These are phyloP conservation scores for Ganoderma sinense DNA, from an alignment of 1,284 basidiomycete species.

Conservation along the genomic window DNA sequence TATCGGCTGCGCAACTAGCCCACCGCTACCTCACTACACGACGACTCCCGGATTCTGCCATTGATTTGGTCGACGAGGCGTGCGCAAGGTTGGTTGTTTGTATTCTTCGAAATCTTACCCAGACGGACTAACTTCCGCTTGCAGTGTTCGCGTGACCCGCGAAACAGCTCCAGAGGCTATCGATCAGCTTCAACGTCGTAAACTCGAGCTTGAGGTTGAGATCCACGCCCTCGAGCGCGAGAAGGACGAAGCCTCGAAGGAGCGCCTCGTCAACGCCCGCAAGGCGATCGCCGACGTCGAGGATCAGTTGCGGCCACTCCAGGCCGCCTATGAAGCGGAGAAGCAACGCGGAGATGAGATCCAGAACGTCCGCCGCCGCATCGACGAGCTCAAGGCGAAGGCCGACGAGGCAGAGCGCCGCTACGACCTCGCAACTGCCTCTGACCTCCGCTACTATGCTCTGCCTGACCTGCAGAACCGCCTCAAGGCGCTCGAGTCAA, in stretches of 20 bases:
- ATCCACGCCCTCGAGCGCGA: conserved; percentile 95
- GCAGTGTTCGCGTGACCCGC: conserved; percentile 87
- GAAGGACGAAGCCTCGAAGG: conserved; percentile 92
- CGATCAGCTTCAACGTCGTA: conserved; percentile 92
- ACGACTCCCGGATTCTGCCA: conserved; percentile 89
- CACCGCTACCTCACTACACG: conserved; percentile 93
- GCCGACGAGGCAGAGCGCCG: conserved; percentile 94
- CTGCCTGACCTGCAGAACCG: conserved; percentile 90
- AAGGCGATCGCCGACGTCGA: conserved; percentile 89
- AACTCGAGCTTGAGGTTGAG: conserved; percentile 95
- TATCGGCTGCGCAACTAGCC: conserved; percentile 91
- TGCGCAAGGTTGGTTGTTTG: conserved; percentile 72
- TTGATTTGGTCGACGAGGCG: conserved; percentile 94
- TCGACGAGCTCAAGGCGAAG: conserved; percentile 94
- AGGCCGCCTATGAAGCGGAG: conserved; percentile 90
- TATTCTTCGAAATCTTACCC: background rate
- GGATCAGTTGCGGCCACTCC: conserved; percentile 90
- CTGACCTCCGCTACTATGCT: conserved; percentile 93
- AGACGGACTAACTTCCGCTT: conserved; percentile 20
- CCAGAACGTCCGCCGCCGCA: conserved; percentile 79
- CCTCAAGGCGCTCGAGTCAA: conserved; percentile 75
- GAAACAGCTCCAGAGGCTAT: conserved; percentile 96
- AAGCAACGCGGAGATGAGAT: conserved; percentile 90
- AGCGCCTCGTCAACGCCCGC: conserved; percentile 80
- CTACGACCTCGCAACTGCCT: conserved; percentile 85